Base-by-base conservation (phyloP, 257 asterid genomes). In the Cruciata laevipes region DNA sequence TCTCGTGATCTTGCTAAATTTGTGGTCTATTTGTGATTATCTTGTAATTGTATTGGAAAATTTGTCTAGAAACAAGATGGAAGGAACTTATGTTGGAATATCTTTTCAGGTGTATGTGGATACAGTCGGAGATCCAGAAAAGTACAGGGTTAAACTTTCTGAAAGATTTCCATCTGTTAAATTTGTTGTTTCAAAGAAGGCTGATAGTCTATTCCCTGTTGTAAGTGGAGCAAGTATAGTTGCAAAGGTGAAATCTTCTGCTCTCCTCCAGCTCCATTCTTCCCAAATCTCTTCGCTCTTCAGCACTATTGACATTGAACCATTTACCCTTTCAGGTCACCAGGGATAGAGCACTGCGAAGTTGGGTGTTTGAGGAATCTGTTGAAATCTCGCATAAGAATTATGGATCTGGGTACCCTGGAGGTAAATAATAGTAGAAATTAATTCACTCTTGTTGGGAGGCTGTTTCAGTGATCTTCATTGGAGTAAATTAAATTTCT, bases 221-320 rank as follows among this genome's bases (percentile, higher is more conserved):
- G 99, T 93, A 35, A 93, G 99, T 79, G 97, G 99, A 40, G 97
- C 99, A 52, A 93, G 99, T 83, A 93, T 93, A 72, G 99, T 83
- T 75, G 99, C 99, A 71, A 93, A 93, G 97, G 98, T 93, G 77
- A 82, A 51, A 62, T 64, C 60, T 55, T 65, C 44, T 55, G 69
- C 57, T 37, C 23, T 52, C 63, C 24, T 65, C 64, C 64, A 16
- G 40, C 37, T 64, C 14, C 25, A 63, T 21, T 69, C 33, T 17
- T 24, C 57, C 56, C 8, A 33, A 25, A 72, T 7, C 17, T 31
- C n/a, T 42, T 76, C 32, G 57, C 32, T 20, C n/a, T 42, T 76
- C 25, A 52, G 37, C 24, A 44, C 44, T 49, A 47, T 40, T 57
- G 52, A 18, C 14, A 5, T 63, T 69, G 57, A 65, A 59, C 61